Evolutionary conservation across 208 protist genomes (phyloP).

Genomic region (Blastocrithidia nonstop): DNA sequence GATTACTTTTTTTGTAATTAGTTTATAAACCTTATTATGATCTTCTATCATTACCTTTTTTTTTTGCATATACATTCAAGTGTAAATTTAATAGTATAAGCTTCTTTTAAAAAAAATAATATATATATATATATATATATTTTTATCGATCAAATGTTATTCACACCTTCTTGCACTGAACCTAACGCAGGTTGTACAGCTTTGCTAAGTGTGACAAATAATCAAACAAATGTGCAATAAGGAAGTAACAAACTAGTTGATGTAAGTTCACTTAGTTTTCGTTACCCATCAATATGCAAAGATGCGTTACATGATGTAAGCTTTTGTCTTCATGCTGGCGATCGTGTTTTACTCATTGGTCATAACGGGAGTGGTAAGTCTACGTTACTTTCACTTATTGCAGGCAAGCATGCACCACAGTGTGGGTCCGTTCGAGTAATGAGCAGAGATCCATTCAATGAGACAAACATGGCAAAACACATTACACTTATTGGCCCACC

Average conservation of each 20-base stretch:
- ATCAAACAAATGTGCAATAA: not conserved
- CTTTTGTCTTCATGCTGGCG: conserved; percentile 23
- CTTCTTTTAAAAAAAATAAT: too few relatives aligned
- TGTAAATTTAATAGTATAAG: too few relatives aligned
- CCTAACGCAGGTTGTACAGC: too few relatives aligned
- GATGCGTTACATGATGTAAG: conserved; percentile 11
- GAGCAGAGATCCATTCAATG: conserved; percentile 55
- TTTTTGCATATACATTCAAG: too few relatives aligned
- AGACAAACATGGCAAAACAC: conserved; percentile 36
- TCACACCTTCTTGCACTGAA: too few relatives aligned
- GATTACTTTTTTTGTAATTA: too few relatives aligned
- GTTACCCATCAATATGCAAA: conserved; percentile 16
- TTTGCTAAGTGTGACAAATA: too few relatives aligned
- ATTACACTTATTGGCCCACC: conserved; percentile 40
- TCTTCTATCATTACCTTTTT: too few relatives aligned
- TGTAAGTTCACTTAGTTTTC: conserved; percentile 17
- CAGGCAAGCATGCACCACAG: conserved; percentile 53
- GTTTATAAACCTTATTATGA: too few relatives aligned
- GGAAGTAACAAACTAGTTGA: conserved; percentile 8
- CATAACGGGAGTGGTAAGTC: conserved; percentile 93
- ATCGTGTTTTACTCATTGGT: conserved; percentile 88
- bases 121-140: too few relatives aligned
- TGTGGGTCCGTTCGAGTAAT: conserved; percentile 32
- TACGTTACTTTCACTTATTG: conserved; percentile 87
- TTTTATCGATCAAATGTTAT: too few relatives aligned